phyloP scores from a whole-genome alignment of 352 stramenopile genomes.

The Globisporangium nagaii region DNA sequence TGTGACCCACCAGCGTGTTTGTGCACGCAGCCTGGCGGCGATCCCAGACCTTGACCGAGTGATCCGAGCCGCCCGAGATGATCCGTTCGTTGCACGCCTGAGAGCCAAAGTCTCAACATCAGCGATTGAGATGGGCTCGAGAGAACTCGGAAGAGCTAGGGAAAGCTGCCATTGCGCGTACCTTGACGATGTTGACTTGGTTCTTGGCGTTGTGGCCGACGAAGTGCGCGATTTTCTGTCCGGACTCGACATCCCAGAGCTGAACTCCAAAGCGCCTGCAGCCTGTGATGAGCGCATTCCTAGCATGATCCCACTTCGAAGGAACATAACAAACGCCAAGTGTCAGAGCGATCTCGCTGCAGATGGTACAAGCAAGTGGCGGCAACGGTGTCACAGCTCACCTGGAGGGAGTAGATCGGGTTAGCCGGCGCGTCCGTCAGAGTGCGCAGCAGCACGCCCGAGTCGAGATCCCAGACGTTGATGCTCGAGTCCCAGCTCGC shows the following conservation, averaged over 20 bases:
- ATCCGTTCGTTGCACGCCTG: slow-evolving; percentile 12
- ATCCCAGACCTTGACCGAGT: slow-evolving; percentile 27
- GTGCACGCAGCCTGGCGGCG: slow-evolving; percentile 14
- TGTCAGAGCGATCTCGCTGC: not conserved
- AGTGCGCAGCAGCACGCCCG: slow-evolving; percentile 14
- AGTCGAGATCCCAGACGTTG: slow-evolving; percentile 17
- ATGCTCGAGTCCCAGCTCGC: slow-evolving; percentile 19
- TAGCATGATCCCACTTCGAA: slow-evolving; percentile 14
- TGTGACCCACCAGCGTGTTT: slow-evolving; percentile 14
- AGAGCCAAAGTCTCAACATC: not conserved
- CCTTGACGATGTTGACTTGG: slow-evolving; percentile 25
- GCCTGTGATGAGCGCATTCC: slow-evolving; percentile 14
- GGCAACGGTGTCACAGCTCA: slow-evolving; percentile 1
- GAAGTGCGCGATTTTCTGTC: slow-evolving; percentile 14
- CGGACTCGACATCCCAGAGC: slow-evolving; percentile 20
- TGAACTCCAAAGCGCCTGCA: slow-evolving; percentile 19
- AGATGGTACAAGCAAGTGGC: not conserved
- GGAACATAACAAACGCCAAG: too few relatives aligned
- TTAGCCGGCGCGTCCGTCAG: slow-evolving; percentile 14
- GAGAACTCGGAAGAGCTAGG: not conserved
- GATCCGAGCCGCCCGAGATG: slow-evolving; percentile 19
- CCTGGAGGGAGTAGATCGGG: slow-evolving; percentile 25
- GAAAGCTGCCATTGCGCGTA: not conserved
- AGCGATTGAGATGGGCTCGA: too few relatives aligned
- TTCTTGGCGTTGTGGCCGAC: slow-evolving; percentile 17